Conservation (phyloP, 1,284 basidiomycete genomes). For the Ceratobasidium sp. region DNA sequence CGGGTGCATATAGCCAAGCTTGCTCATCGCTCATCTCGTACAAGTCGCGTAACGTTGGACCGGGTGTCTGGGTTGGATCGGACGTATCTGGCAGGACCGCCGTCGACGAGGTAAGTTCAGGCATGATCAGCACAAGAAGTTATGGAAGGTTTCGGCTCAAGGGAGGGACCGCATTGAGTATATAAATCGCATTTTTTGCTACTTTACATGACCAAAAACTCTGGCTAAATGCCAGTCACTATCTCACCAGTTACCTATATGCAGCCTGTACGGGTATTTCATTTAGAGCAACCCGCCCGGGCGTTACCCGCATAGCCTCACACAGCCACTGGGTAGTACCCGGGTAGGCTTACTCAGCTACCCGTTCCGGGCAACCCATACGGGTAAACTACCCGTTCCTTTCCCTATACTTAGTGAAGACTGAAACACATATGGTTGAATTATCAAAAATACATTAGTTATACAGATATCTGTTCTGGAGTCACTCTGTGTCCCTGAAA, state of each 20-base stretch:
- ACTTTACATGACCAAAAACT: slow-evolving; percentile 8
- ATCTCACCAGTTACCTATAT: not conserved
- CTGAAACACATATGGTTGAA: no score
- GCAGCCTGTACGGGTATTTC: no score
- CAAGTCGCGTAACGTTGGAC: not conserved
- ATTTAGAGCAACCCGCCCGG: no score
- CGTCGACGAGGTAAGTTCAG: slow-evolving; percentile 5
- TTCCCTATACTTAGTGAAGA: no score
- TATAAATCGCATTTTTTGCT: not conserved
- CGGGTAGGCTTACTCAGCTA: no score
- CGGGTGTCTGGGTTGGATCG: not conserved
- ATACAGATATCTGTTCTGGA: no score
- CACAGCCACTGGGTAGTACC: no score
- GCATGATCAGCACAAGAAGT: not conserved
- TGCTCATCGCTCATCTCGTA: not conserved
- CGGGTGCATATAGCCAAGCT: not conserved
- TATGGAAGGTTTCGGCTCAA: not conserved
- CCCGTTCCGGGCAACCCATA: no score
- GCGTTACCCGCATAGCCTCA: no score
- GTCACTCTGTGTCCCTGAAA: no score
- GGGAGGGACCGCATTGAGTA: not conserved
- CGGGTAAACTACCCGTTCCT: no score
- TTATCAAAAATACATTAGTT: no score
- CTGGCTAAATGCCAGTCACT: not conserved
- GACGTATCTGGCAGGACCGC: not conserved